A percentile compares a stretch with the other conserved stretches of the same genome.
These are phyloP conservation scores for Phlegmacium glaucopus DNA, from an alignment of 768 basidiomycete genomes.

Conservation along the genomic window DNA sequence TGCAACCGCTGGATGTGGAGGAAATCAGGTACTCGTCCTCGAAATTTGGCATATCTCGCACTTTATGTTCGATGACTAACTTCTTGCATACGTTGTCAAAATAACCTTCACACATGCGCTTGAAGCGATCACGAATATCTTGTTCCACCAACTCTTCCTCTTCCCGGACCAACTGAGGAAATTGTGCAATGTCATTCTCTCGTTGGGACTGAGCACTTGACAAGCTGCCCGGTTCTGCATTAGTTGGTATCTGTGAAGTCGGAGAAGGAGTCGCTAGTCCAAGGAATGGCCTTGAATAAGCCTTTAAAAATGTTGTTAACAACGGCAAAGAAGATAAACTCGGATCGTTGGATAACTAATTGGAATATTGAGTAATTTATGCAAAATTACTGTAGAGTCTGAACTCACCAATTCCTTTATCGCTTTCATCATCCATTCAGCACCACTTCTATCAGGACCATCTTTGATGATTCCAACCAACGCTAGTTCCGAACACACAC, in stretches of 20 bases:
- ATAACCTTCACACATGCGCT: constrained; percentile 90
- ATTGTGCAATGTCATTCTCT: constrained; percentile 27
- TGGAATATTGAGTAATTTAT: neutral
- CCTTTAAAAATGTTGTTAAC: constrained; percentile 88
- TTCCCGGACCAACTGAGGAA: constrained; percentile 43
- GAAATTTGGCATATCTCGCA: constrained; percentile 28
- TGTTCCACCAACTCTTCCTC: constrained; percentile 78
- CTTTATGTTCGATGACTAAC: constrained; percentile 87
- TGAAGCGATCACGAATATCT: constrained; percentile 85
- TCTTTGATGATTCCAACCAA: constrained; percentile 82
- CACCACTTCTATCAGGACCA: constrained; percentile 64
- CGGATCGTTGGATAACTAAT: constrained; percentile 85
- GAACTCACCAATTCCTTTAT: constrained; percentile 77
- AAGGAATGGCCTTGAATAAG: constrained; percentile 85
- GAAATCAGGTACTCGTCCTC: neutral
- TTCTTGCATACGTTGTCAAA: constrained; percentile 92
- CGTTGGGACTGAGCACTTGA: constrained; percentile 34
- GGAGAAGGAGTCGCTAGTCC: constrained; percentile 58
- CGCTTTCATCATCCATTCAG: constrained; percentile 88
- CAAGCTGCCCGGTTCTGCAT: constrained; percentile 54
- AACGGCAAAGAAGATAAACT: constrained; percentile 84
- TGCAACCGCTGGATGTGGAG: constrained; percentile 67
- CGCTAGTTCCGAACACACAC: constrained; percentile 88
- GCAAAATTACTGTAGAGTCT: neutral
- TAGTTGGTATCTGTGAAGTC: constrained; percentile 55